Evolutionary conservation across 2,329 filamentous ascomycete genomes (phyloP), one percentile per base, ranked within the genome.

Genomic region (Neonectria sp.): DNA sequence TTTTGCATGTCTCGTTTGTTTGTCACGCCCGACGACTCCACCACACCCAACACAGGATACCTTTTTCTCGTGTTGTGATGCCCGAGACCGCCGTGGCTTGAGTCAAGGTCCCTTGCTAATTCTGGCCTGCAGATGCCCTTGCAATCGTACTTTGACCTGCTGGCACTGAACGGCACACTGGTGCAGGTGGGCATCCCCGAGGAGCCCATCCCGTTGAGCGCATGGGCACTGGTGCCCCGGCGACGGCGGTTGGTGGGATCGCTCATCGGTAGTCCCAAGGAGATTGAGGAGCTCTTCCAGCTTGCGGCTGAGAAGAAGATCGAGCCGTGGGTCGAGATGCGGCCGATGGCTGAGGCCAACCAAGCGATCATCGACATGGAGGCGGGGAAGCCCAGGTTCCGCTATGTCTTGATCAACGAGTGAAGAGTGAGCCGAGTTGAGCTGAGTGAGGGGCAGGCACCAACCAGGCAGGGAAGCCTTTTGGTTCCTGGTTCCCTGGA

Each of bases 111-210:
- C 27, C 46, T 31, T 11, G 31, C 51, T 53, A 53, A 56, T 57
- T 43, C 35, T 45, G 51, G 48, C 11, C 11, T 59, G 5, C 15
- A 76, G 73, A 73, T 75, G 70, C 73, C 72, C 2, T 56, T 72
- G 6, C 35, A 64, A 0, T 55, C 68, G 4, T 75, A 75, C 15
- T 59, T 75, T 1, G 66, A 66, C 0, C 67, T 75, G 1, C 79
- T 92, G 8, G 83, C 85, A 57, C 79, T 84, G 6, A 84, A 88
- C 60, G 89, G 90, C 6, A 83, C 82, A 2, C 88, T 91, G 72
- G 85, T 92, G 58, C 88, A 90, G 76, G 85, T 92, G 25, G 89
- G 90, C 6, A 85, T 86, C 6, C 89, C 89, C 0, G 89, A 74
- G 2, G 71, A 71, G 6, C 57, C 67, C 45, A 12, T 73, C 64